Base-by-base conservation (phyloP, 768 basidiomycete genomes). In the Leccinum boreale region DNA sequence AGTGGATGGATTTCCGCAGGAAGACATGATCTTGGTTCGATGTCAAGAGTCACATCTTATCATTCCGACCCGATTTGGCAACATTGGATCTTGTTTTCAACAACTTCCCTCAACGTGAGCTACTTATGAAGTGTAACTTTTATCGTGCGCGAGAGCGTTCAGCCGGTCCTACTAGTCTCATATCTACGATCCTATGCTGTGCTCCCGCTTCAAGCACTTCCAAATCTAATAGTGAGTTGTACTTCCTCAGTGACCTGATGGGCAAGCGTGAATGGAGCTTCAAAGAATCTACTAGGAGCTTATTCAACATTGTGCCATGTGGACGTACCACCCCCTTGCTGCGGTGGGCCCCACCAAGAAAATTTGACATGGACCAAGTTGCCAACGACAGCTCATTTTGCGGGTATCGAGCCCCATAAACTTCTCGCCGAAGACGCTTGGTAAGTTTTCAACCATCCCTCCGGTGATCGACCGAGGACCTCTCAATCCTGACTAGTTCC, bases 1-100 rank as follows among this genome's bases (percentile, higher is more conserved):
- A 7, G 70, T 69, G 50, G 77, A 73, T 12, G 88, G 85, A 63
- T 87, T 87, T 55, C 84, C 88, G 67, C 89, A 91, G 45, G 83
- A 81, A 24, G 72, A 66, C 72, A 75, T 73, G 47, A 39, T 60
- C 19, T 35, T 44, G 33, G 52, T 45, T 33, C 35, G 17, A 17
- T 44, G 42, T 44, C n/a, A 44, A 19, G n/a, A 42, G 39, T 19
- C 39, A 5, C n/a, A 44, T 44, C 19, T 44, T 19, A 44, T 44
- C 42, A 19, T 19, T n/a, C 10, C 42, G 42, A 44, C 42, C 42
- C 19, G 11, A 44, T 44, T 44, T 44, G 2, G 42, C 42, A 44
- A 39, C n/a, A 3, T 31, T 12, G 5, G 12, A 31, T 31, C 12
- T 31, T 12, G 2, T 31, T 31, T 31, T 31, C 5, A 31, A 31